A percentile compares a stretch with the other conserved stretches of the same genome.
These are phyloP conservation scores for Lagerstroemia speciosa DNA, from an alignment of 345 rosid genomes.

Conservation along the genomic window DNA sequence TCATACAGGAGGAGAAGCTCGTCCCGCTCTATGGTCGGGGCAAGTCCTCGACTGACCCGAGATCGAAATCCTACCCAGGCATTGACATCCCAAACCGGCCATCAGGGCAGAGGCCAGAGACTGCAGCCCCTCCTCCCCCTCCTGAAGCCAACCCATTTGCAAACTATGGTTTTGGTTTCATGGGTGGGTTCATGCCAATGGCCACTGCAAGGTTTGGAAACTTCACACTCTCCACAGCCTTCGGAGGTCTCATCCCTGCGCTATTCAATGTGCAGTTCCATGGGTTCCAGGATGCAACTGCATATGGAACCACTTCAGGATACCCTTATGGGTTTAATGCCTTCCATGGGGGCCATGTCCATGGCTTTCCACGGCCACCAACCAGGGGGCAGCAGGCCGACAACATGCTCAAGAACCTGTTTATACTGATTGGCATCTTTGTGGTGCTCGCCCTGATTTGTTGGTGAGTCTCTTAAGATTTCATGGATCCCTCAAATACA, in stretches of 20 bases:
- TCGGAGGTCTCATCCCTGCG: constrained; percentile 73
- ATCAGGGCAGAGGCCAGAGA: constrained; percentile 68
- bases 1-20: constrained; percentile 75
- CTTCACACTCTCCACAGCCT: constrained; percentile 51
- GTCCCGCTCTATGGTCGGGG: constrained; percentile 96
- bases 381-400: constrained; percentile 41
- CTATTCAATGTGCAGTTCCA: constrained; percentile 65
- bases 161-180: constrained; percentile 51
- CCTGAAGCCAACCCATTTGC: constrained; percentile 36
- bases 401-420: constrained; percentile 41
- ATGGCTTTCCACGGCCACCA: constrained; percentile 27
- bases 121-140: constrained; percentile 44
- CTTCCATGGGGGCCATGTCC: constrained; percentile 48
- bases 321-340: constrained; percentile 45
- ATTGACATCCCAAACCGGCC: constrained; percentile 62
- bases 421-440: constrained; percentile 40
- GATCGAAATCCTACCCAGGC: constrained; percentile 58
- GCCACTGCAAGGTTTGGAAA: constrained; percentile 59
- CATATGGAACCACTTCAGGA: constrained; percentile 54
- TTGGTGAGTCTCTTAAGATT: constrained; percentile 25
- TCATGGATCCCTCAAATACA: neutral
- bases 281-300: constrained; percentile 58
- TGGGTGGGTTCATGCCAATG: constrained; percentile 67
- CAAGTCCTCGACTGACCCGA: constrained; percentile 59
- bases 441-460: constrained; percentile 46